Conservation (phyloP, 192 early-diverging fungal genomes). For the Rhizophagus prolifer region DNA sequence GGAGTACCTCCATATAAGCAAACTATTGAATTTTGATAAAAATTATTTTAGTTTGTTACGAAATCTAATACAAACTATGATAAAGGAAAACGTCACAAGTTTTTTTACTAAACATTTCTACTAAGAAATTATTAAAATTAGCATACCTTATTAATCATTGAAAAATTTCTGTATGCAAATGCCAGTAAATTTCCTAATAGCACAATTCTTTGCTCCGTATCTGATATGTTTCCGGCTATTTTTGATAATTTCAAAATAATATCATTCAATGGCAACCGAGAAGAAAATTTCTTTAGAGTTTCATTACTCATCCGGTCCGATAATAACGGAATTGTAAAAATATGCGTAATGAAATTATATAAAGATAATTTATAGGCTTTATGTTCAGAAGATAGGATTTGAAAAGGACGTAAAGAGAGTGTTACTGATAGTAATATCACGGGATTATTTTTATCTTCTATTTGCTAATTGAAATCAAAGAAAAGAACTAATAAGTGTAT, state of each 20-base stretch:
- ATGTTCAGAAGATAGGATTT: background rate
- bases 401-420: conserved; percentile 34
- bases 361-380: background rate
- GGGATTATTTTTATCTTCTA: conserved; percentile 31
- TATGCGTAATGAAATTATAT: conserved; percentile 42
- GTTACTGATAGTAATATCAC: conserved; percentile 25
- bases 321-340: conserved; percentile 53
- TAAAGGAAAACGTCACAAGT: background rate
- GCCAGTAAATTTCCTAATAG: conserved; percentile 48
- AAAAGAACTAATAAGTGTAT: background rate
- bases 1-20: conserved; percentile 39
- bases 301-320: conserved; percentile 47
- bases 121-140: too few relatives aligned
- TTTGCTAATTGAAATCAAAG: conserved; percentile 31
- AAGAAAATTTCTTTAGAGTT: conserved; percentile 36
- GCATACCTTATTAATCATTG: conserved; percentile 31
- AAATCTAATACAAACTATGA: background rate
- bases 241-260: conserved; percentile 37
- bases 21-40: conserved; percentile 22
- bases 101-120: background rate
- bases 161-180: conserved; percentile 35
- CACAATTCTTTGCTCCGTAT: conserved; percentile 30
- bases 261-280: conserved; percentile 41
- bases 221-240: conserved; percentile 1
- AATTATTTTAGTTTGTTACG: background rate